Evolutionary conservation across 495 filamentous ascomycete species (phyloP).

Genomic region (Annulohypoxylon stygium): DNA sequence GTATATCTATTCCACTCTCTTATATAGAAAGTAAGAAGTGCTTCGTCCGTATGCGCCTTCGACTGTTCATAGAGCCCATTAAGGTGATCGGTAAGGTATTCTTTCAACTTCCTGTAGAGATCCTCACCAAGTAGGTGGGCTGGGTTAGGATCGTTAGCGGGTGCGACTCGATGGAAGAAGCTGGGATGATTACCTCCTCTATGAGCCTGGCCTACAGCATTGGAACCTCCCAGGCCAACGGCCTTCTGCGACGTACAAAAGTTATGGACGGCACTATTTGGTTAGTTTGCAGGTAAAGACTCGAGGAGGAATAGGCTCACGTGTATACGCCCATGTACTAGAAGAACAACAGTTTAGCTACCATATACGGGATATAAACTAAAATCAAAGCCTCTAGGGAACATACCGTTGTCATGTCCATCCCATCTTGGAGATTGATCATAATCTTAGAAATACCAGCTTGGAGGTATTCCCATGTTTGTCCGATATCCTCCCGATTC

Average conservation of each 20-base stretch:
- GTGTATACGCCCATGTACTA: conserved; percentile 99
- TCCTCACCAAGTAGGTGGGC: conserved; percentile 97
- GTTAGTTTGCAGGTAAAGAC: conserved; percentile 43
- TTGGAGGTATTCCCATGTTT: conserved; percentile 92
- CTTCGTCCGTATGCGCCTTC: conserved; percentile 85
- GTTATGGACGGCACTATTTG: conserved; percentile 88
- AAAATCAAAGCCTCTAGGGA: neutral
- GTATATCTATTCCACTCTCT: conserved; percentile 97
- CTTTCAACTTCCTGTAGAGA: conserved; percentile 89
- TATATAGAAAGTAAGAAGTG: conserved; percentile 94
- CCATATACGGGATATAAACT: neutral
- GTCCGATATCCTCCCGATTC: conserved; percentile 84
- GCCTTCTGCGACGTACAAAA: conserved; percentile 99
- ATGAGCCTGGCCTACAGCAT: conserved; percentile 67
- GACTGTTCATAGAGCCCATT: conserved; percentile 73
- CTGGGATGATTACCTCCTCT: conserved; percentile 76
- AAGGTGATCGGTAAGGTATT: conserved; percentile 85
- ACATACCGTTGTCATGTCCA: conserved; percentile 90
- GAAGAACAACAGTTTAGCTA: conserved; percentile 28
- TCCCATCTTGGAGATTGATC: conserved; percentile 87
- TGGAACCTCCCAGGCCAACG: conserved; percentile 59
- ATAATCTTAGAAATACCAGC: conserved; percentile 91
- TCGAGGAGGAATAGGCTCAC: conserved; percentile 61
- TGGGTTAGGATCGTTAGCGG: conserved; percentile 66
- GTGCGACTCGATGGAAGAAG: neutral